Base-by-base conservation (phyloP, 306 rosid genomes). In the Arachis stenosperma region DNA sequence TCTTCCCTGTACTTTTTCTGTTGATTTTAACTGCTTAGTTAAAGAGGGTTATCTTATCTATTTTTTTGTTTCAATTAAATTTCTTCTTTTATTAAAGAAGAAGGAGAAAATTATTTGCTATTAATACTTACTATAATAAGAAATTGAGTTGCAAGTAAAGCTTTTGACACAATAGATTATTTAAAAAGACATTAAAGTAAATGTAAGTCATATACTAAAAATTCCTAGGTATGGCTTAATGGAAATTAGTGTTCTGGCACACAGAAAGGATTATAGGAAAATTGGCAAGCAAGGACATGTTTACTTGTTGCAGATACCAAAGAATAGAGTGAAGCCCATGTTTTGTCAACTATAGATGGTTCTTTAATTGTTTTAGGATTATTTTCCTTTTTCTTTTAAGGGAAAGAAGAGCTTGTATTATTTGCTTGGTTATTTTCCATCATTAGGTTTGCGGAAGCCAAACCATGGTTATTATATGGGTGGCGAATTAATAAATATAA, bases 401-500 rank as follows among this genome's bases (percentile, higher is more conserved):
- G 11, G 11, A 46, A 46, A 46, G 4, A 10, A 46, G 11, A 46
- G 0, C 11, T 46, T 9, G 51, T 12, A 46, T 9, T 9, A 46
- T 46, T 11, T 8, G 51, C 13, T 46, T 46, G 51, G 12, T 46
- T 46, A 46, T 46, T 46, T 46, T 10, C 51, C 13, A 0, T 46
- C 51, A 30, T 50, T 51, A 7, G 37, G 67, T 47, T 17, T 64
- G 14, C 65, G 42, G 48, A 56, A 72, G 55, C 69, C 65, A 36
- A 50, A 72, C 50, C 6, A 42, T 58, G 50, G 69, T 69, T 67
- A 60, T 61, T 9, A 48, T 9, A 48, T 14, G 56, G 46, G 33
- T 27, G 40, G 11, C n/a, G 56, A 65, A 65, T 58, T 57, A 12
- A 11, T 46, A 46, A 48, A 46, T 7, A 4, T 40, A 5, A 29